Conservation (phyloP, 2,329 filamentous ascomycete genomes). For the Epichloe scottii region DNA sequence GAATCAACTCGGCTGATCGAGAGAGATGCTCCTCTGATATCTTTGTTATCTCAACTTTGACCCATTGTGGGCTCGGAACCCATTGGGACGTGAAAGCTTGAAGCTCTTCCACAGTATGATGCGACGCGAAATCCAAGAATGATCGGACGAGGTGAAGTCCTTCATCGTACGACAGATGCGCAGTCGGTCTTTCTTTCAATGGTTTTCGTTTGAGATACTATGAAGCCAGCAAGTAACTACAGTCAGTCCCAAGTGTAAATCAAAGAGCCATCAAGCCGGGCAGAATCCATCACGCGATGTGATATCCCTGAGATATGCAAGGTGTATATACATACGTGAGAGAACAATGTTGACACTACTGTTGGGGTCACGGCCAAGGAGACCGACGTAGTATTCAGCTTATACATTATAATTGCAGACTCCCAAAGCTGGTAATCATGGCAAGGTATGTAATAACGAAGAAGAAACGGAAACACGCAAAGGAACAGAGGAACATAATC, state of each 20-base stretch:
- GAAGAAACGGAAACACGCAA: background rate
- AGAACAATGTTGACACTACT: slow-evolving; percentile 73
- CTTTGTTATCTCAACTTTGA: slow-evolving; percentile 58
- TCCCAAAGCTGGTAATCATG: background rate
- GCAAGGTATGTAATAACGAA: background rate
- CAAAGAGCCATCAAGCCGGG: background rate
- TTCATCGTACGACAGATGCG: slow-evolving; percentile 88
- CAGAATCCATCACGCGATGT: slow-evolving; percentile 1
- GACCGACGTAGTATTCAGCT: slow-evolving; percentile 68
- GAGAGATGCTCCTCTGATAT: slow-evolving; percentile 53
- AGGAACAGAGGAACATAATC: background rate
- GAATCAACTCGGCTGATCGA: slow-evolving; percentile 53
- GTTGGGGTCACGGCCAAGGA: slow-evolving; percentile 77
- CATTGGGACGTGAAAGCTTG: slow-evolving; percentile 86
- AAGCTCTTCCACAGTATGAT: slow-evolving; percentile 84
- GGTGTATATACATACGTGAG: slow-evolving; percentile 50
- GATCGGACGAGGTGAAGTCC: slow-evolving; percentile 76
- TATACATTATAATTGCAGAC: slow-evolving; percentile 27
- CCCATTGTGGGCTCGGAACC: slow-evolving; percentile 83
- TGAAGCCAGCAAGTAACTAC: background rate
- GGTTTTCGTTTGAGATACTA: slow-evolving; percentile 75
- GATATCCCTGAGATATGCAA: background rate
- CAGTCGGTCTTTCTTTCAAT: slow-evolving; percentile 67
- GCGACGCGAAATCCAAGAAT: slow-evolving; percentile 74
- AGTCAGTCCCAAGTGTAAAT: background rate